Evolutionary conservation across 352 stramenopile genomes (phyloP).

Genomic region (Hyaloperonospora arabidopsidis): DNA sequence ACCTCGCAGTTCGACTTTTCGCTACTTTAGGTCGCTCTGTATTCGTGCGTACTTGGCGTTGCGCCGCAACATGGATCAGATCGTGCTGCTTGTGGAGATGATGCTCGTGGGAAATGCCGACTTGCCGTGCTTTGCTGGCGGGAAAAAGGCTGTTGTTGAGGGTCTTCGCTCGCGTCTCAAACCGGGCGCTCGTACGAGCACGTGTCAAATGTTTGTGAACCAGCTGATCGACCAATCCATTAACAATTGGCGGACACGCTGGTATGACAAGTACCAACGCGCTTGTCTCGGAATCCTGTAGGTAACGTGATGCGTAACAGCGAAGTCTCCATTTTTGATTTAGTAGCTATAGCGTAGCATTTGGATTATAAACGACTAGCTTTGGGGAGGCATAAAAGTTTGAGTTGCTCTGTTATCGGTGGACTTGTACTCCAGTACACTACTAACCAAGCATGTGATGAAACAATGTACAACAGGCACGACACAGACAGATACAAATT

Average conservation of each 20-base stretch:
- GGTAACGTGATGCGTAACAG: constrained; percentile 2
- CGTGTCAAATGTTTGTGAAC: constrained; percentile 78
- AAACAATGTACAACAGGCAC: too few species aligned
- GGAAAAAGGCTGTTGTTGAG: constrained; percentile 67
- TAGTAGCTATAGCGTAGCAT: constrained; percentile 22
- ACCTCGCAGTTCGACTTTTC: constrained; percentile 86
- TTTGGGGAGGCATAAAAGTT: too few species aligned
- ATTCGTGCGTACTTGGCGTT: constrained; percentile 92
- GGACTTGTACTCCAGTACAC: too few species aligned
- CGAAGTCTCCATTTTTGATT: constrained; percentile 22
- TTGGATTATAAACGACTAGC: constrained; percentile 24
- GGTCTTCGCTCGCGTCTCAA: constrained; percentile 70
- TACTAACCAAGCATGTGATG: too few species aligned
- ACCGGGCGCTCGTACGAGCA: constrained; percentile 67
- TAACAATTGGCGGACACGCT: constrained; percentile 85
- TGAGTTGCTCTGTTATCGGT: too few species aligned
- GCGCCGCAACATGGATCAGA: constrained; percentile 90
- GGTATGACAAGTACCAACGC: constrained; percentile 89
- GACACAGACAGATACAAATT: too few species aligned
- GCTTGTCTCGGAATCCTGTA: constrained; percentile 82
- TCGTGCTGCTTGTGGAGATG: constrained; percentile 95
- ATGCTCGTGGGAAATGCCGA: constrained; percentile 86
- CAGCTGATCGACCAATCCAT: constrained; percentile 82
- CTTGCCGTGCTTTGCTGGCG: constrained; percentile 81
- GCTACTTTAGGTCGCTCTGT: constrained; percentile 93